Percentiles rank a stretch among this genome's conserved stretches.
Evolutionary conservation across 192 early-diverging fungal species (phyloP).

Genomic region (Lunasporangiospora selenospora): DNA sequence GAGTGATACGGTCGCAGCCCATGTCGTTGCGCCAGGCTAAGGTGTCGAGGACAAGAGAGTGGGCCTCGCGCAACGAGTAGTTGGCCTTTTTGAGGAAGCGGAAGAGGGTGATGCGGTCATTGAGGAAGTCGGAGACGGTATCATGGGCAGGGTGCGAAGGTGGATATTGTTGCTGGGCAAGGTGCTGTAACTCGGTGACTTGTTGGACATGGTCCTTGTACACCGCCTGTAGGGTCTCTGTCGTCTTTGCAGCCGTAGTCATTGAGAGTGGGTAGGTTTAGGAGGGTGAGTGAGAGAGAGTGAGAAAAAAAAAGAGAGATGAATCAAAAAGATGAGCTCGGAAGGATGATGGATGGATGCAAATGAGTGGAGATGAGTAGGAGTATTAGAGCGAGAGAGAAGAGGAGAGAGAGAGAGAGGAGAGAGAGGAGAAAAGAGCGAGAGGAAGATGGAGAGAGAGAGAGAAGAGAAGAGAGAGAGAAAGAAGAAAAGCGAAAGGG

Average conservation of each 20-base stretch:
- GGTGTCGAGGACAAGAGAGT: conserved; percentile 37
- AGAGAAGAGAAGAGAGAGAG: neutral
- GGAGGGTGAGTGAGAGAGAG: neutral
- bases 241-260: conserved; percentile 30
- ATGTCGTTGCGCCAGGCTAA: conserved; percentile 29
- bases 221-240: conserved; percentile 21
- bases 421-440: neutral
- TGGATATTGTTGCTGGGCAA: conserved; percentile 44
- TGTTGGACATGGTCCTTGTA: conserved; percentile 44
- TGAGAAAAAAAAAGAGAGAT: neutral
- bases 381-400: conserved; percentile 3
- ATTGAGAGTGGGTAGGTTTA: neutral
- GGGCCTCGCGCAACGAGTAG: conserved; percentile 36
- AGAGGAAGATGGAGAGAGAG: neutral
- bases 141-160: conserved; percentile 19
- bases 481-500: neutral
- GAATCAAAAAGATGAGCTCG: neutral
- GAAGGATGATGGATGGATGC: neutral
- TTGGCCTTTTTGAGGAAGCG: conserved; percentile 49
- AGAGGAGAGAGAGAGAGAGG: neutral
- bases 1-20: conserved; percentile 28
- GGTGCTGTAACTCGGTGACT: conserved; percentile 41
- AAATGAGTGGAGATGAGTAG: neutral
- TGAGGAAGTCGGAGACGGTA: conserved; percentile 30
- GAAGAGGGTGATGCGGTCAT: conserved; percentile 48